A percentile compares a stretch with the other conserved stretches of the same genome.
Evolutionary conservation across 2,329 filamentous ascomycete genomes (phyloP).

Genomic region (Coleophoma eucalyptorum): DNA sequence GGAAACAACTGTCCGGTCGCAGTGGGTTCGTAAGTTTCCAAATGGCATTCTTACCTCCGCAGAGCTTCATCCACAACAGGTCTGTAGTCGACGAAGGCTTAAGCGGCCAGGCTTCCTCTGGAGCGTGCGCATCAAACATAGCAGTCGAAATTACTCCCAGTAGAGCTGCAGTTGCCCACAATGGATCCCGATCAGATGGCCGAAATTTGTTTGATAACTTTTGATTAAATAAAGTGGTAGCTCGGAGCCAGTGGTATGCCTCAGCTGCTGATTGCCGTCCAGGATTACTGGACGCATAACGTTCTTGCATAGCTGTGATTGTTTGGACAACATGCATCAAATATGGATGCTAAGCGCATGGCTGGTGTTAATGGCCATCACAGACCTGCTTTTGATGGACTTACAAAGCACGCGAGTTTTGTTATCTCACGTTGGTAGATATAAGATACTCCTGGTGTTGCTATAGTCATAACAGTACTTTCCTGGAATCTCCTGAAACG

Average conservation of each 20-base stretch:
- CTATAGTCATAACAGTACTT: conserved; percentile 37
- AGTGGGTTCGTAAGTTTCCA: conserved; percentile 47
- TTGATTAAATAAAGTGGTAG: conserved; percentile 42
- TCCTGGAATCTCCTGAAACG: conserved; percentile 38
- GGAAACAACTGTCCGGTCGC: conserved; percentile 43
- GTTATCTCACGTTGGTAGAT: conserved; percentile 33
- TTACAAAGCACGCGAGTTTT: conserved; percentile 36
- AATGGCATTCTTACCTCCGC: conserved; percentile 50
- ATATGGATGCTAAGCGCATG: conserved; percentile 12
- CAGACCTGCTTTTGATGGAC: conserved; percentile 6
- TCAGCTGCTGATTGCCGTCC: conserved; percentile 23
- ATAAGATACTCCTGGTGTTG: conserved; percentile 23
- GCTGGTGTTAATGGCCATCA: not conserved
- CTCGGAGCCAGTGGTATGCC: conserved; percentile 43
- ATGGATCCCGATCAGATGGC: conserved; percentile 38
- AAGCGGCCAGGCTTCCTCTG: conserved; percentile 53
- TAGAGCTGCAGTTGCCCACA: conserved; percentile 43
- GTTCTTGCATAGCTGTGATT: conserved; percentile 50
- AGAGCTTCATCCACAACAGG: conserved; percentile 55
- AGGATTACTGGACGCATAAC: conserved; percentile 28
- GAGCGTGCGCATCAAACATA: conserved; percentile 35
- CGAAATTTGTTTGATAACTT: conserved; percentile 33
- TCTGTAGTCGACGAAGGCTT: conserved; percentile 36
- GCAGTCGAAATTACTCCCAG: conserved; percentile 42
- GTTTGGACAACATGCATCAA: conserved; percentile 51